These are phyloP conservation scores for Heracleum sosnowskyi DNA, from an alignment of 129 eudicot genomes.

Conservation along the genomic window DNA sequence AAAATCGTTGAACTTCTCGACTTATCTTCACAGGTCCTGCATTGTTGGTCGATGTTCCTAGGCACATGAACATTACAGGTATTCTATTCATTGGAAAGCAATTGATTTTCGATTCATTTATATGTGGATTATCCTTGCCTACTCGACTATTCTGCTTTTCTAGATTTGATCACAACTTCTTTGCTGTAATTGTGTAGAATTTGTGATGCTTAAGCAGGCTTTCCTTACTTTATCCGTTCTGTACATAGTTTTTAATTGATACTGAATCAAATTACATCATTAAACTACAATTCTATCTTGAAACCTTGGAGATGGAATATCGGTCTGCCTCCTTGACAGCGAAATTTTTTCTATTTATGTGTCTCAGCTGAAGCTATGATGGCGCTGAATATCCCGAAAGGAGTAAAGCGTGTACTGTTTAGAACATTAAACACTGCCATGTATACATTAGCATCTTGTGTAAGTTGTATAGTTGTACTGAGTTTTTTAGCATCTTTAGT, in stretches of 20 bases:
- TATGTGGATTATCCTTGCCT: background rate
- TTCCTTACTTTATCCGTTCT: no score
- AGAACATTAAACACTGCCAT: constrained; percentile 66
- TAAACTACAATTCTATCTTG: no score
- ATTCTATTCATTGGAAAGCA: background rate
- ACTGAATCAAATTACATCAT: background rate
- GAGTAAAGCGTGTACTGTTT: constrained; percentile 55
- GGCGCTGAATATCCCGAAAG: constrained; percentile 53
- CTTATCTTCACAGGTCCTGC: constrained; percentile 35
- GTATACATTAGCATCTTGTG: constrained; percentile 17
- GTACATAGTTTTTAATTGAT: no score
- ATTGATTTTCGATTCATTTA: background rate
- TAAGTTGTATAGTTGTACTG: background rate
- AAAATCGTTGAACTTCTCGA: background rate
- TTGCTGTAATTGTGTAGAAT: no score
- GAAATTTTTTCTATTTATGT: background rate
- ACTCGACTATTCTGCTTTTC: background rate
- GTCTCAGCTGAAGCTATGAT: constrained; percentile 58
- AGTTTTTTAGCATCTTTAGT: background rate
- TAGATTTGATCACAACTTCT: no score
- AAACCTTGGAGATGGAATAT: background rate
- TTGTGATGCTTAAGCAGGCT: no score
- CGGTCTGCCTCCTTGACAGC: background rate
- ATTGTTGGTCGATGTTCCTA: constrained; percentile 62
- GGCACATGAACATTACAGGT: constrained; percentile 58